Conservation (phyloP, 2,329 filamentous ascomycete species). For the Colletotrichum sp. region DNA sequence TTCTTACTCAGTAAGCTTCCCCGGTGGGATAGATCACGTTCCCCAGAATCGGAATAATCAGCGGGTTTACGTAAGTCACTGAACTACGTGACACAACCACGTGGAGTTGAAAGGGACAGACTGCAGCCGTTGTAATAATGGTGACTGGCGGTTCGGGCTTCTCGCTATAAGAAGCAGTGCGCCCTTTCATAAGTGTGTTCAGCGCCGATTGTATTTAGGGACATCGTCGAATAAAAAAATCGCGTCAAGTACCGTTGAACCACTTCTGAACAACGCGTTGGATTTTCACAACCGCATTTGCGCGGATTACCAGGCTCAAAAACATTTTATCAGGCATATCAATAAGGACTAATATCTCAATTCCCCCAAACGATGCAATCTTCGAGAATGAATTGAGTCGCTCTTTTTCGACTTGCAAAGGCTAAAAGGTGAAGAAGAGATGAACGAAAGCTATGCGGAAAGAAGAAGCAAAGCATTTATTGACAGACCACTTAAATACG, state of each 20-base stretch:
- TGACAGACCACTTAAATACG: neutral
- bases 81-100: neutral
- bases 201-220: neutral
- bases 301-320: neutral
- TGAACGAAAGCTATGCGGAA: neutral
- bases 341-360: neutral
- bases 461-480: neutral
- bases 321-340: neutral
- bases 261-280: neutral
- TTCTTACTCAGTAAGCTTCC: neutral
- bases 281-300: neutral
- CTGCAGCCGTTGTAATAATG: neutral
- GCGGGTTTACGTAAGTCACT: neutral
- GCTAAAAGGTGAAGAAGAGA: neutral
- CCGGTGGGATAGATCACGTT: neutral
- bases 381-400: neutral
- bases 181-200: neutral
- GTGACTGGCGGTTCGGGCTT: neutral
- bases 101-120: neutral
- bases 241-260: neutral
- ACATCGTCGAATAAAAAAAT: neutral
- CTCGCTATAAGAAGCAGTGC: neutral
- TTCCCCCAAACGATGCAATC: neutral
- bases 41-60: neutral
- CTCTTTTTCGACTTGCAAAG: neutral